Evolutionary conservation across 2,329 filamentous ascomycete genomes (phyloP).

Genomic region (Cyanodermella asteris): DNA sequence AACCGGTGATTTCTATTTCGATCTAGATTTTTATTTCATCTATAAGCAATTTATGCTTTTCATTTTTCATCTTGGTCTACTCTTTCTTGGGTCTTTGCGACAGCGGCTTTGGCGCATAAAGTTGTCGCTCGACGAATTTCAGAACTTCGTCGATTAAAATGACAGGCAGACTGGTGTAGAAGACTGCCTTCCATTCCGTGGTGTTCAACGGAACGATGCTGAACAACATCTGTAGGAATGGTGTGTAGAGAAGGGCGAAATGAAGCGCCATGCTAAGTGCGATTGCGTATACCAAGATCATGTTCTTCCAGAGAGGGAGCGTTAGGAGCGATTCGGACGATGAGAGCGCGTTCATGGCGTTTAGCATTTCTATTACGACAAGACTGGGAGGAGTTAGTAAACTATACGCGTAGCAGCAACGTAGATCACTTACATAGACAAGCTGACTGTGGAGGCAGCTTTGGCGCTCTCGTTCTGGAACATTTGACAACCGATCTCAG

Average conservation of each 20-base stretch:
- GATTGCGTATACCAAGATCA: slow-evolving; percentile 94
- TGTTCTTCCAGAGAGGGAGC: slow-evolving; percentile 91
- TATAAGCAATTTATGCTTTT: no score
- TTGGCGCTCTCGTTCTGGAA: slow-evolving; percentile 72
- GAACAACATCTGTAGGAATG: slow-evolving; percentile 72
- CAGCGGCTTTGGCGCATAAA: slow-evolving; percentile 34
- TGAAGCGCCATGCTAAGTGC: slow-evolving; percentile 80
- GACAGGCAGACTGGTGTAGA: slow-evolving; percentile 74
- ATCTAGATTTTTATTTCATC: no score
- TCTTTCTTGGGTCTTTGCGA: slow-evolving; percentile 7
- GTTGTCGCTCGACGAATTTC: slow-evolving; percentile 51
- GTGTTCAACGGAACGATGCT: slow-evolving; percentile 71
- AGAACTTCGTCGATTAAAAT: slow-evolving; percentile 79
- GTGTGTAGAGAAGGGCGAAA: slow-evolving; percentile 81
- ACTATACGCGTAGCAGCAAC: background rate
- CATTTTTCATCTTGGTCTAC: slow-evolving; percentile 4
- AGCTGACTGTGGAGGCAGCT: slow-evolving; percentile 75
- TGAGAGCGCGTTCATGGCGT: slow-evolving; percentile 93
- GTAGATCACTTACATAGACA: slow-evolving; percentile 35
- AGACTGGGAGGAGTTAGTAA: slow-evolving; percentile 21
- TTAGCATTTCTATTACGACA: slow-evolving; percentile 98
- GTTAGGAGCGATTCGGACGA: slow-evolving; percentile 87
- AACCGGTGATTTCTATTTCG: no score
- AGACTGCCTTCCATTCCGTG: slow-evolving; percentile 79
- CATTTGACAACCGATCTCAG: slow-evolving; percentile 79